Evolutionary conservation across 1,284 basidiomycete genomes (phyloP).

Genomic region (Ustilago hordei): DNA sequence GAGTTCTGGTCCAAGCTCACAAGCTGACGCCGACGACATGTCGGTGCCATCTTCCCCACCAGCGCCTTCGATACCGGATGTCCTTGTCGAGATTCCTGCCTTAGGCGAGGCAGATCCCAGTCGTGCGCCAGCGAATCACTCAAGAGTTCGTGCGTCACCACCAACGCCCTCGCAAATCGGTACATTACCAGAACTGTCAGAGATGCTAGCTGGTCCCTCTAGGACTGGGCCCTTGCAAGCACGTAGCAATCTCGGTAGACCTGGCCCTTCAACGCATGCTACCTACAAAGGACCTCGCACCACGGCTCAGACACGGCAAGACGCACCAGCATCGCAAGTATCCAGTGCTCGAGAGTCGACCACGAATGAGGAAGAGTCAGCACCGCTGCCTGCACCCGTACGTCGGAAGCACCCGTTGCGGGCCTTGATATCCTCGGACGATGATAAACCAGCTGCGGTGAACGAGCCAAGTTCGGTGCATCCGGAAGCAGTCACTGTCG

Average conservation of each 20-base stretch:
- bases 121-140: background rate
- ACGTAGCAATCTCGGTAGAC: background rate
- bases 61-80: slow-evolving; percentile 11
- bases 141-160: slow-evolving; percentile 7
- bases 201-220: slow-evolving; percentile 20
- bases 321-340: background rate
- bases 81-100: slow-evolving; percentile 32
- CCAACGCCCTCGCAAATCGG: slow-evolving; percentile 33
- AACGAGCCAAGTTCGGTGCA: background rate
- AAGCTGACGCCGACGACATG: slow-evolving; percentile 29
- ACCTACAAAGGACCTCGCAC: slow-evolving; percentile 37
- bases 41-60: slow-evolving; percentile 22
- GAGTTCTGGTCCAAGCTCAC: slow-evolving; percentile 43
- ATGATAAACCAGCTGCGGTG: background rate
- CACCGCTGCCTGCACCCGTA: slow-evolving; percentile 4
- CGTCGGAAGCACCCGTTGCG: slow-evolving; percentile 30
- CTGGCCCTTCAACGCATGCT: background rate
- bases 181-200: slow-evolving; percentile 32
- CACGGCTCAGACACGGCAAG: background rate
- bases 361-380: slow-evolving; percentile 17
- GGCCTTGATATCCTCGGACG: slow-evolving; percentile 23
- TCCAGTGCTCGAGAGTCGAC: slow-evolving; percentile 8
- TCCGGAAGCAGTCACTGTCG: slow-evolving; percentile 17
- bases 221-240: slow-evolving; percentile 3
- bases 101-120: slow-evolving; percentile 1